These are phyloP conservation scores for Penicillium nucicola DNA, from an alignment of 495 filamentous ascomycete genomes.

Conservation along the genomic window DNA sequence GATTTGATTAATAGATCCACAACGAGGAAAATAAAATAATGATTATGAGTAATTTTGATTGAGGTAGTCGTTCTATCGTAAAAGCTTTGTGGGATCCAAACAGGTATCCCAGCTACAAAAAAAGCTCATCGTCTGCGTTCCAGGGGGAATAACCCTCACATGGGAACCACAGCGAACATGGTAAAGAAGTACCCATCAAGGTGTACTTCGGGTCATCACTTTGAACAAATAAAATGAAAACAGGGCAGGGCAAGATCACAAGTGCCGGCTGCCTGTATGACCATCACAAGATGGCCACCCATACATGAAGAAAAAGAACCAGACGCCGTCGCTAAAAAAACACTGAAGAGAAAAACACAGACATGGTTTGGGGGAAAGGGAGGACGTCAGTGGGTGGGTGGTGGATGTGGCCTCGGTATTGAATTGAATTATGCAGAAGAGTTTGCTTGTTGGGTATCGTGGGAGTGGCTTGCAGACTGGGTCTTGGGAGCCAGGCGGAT, in stretches of 20 bases:
- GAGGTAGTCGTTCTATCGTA: background rate
- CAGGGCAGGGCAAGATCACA: constrained; percentile 1
- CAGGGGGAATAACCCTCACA: background rate
- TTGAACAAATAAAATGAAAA: constrained; percentile 5
- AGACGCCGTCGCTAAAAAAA: constrained; percentile 43
- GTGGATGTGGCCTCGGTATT: constrained; percentile 7
- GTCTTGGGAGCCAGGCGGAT: constrained; percentile 18
- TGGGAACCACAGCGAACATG: background rate
- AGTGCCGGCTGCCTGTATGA: constrained; percentile 2
- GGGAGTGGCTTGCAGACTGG: constrained; percentile 15
- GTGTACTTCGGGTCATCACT: constrained; percentile 14
- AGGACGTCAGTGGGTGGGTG: constrained; percentile 3
- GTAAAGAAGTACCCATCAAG: constrained; percentile 3
- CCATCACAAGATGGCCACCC: constrained; percentile 1
- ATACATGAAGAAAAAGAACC: constrained; percentile 13
- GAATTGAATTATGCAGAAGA: constrained; percentile 3
- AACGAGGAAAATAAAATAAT: background rate
- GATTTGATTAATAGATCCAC: background rate
- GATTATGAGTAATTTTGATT: background rate
- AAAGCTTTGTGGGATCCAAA: background rate
- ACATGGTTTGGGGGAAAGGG: background rate
- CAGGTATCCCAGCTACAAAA: background rate
- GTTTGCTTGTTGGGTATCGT: constrained; percentile 14
- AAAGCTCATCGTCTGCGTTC: background rate
- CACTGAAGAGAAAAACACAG: constrained; percentile 9